These are phyloP conservation scores for Teratosphaeria viscida DNA, from an alignment of 2,329 filamentous ascomycete species.

Conservation along the genomic window DNA sequence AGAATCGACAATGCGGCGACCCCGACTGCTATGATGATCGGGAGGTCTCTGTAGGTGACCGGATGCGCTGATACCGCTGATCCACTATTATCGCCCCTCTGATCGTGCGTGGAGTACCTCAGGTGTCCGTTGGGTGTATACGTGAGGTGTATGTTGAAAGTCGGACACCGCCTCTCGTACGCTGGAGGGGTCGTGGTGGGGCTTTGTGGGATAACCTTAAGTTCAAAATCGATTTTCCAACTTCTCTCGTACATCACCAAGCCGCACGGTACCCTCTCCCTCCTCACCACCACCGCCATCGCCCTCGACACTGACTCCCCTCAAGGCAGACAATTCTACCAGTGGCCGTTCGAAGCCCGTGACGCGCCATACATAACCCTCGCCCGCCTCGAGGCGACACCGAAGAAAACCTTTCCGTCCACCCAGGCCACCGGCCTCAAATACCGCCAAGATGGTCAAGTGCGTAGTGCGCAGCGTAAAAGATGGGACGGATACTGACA, in stretches of 20 bases:
- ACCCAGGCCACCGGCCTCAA: slow-evolving; percentile 23
- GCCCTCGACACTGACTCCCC: background rate
- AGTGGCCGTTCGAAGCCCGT: background rate
- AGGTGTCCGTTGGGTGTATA: no score
- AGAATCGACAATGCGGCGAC: no score
- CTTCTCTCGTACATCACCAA: background rate
- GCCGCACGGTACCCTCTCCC: background rate
- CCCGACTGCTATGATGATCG: no score
- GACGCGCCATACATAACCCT: background rate
- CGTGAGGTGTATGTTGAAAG: no score
- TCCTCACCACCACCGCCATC: background rate
- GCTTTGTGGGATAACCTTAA: background rate
- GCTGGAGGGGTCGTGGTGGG: background rate
- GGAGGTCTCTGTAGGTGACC: no score
- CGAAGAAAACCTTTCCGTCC: slow-evolving; percentile 13
- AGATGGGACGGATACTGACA: background rate
- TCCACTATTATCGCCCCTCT: no score
- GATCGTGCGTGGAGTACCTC: no score
- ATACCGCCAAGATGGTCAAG: slow-evolving; percentile 99
- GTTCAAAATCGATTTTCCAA: background rate
- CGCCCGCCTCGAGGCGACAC: background rate
- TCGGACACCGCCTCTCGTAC: no score
- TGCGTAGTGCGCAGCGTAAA: slow-evolving; percentile 47
- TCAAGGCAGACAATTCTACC: background rate
- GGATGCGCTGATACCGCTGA: no score